These are phyloP conservation scores for Aspergillus viridinutans DNA, from an alignment of 2,329 filamentous ascomycete genomes.

Conservation along the genomic window DNA sequence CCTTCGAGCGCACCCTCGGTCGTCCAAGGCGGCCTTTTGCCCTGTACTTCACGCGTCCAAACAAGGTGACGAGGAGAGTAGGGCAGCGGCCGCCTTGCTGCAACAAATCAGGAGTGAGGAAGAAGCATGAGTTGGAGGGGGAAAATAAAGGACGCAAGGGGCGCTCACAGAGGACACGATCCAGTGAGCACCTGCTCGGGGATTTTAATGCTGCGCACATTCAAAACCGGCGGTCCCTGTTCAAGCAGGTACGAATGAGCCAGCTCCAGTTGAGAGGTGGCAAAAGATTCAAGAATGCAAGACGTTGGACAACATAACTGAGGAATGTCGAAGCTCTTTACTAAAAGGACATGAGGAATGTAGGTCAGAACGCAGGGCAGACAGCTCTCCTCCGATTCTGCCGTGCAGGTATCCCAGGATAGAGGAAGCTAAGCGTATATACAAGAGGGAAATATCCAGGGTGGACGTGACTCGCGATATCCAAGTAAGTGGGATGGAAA, in stretches of 20 bases:
- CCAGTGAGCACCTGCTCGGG: slow-evolving; percentile 34
- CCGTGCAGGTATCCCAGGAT: slow-evolving; percentile 16
- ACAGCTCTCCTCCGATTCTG: slow-evolving; percentile 6
- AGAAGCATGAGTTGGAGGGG: slow-evolving; percentile 29
- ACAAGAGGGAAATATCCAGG: slow-evolving; percentile 14
- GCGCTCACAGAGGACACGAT: slow-evolving; percentile 28
- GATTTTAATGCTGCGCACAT: slow-evolving; percentile 28
- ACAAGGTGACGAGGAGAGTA: slow-evolving; percentile 26
- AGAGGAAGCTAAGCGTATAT: slow-evolving; percentile 14
- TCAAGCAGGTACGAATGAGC: slow-evolving; percentile 20
- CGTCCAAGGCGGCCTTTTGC: slow-evolving; percentile 28
- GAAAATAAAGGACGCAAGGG: slow-evolving; percentile 31
- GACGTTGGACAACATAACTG: slow-evolving; percentile 19
- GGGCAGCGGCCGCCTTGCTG: slow-evolving; percentile 29
- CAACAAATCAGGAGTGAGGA: slow-evolving; percentile 37
- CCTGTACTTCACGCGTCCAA: slow-evolving; percentile 29
- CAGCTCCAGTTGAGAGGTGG: slow-evolving; percentile 25
- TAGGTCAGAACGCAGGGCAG: slow-evolving; percentile 13
- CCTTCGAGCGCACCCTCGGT: slow-evolving; percentile 36
- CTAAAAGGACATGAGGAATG: slow-evolving; percentile 30
- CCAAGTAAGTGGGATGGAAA: slow-evolving; percentile 17
- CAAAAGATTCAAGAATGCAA: slow-evolving; percentile 34
- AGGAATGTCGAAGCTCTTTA: slow-evolving; percentile 32
- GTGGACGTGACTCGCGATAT: slow-evolving; percentile 7
- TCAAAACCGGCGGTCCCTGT: slow-evolving; percentile 15